Percentiles rank a stretch among this genome's conserved stretches.
Conservation (phyloP, 306 rosid species). For the Prinsepia uniflora region DNA sequence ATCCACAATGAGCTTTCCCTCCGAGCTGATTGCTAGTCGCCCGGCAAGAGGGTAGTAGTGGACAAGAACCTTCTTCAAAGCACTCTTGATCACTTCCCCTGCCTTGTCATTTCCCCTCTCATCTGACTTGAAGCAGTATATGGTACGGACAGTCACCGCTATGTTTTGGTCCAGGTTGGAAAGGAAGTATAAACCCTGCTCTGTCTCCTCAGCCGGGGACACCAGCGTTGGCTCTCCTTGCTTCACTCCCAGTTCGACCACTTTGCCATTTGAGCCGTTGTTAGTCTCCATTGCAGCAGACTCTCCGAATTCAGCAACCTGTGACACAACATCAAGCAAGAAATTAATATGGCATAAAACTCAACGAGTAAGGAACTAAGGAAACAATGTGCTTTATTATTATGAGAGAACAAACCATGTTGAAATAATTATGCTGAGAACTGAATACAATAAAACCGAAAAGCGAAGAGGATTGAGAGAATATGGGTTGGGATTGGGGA, state of each 20-base stretch:
- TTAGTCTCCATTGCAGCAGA: slow-evolving; percentile 30
- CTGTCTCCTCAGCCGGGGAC: slow-evolving; percentile 50
- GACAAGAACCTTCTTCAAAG: slow-evolving; percentile 63
- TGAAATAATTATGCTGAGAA: slow-evolving; percentile 15
- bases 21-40: slow-evolving; percentile 42
- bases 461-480: neutral
- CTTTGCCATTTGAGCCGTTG: slow-evolving; percentile 6
- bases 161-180: slow-evolving; percentile 75
- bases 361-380: neutral
- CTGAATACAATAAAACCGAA: slow-evolving; percentile 10
- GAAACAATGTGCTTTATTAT: neutral
- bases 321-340: neutral
- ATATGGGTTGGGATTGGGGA: neutral
- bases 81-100: slow-evolving; percentile 38
- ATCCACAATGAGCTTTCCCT: slow-evolving; percentile 69
- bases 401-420: slow-evolving; percentile 13
- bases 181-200: slow-evolving; percentile 53
- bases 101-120: slow-evolving; percentile 52
- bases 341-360: neutral
- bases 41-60: slow-evolving; percentile 71
- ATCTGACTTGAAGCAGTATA: slow-evolving; percentile 55
- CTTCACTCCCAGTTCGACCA: slow-evolving; percentile 33
- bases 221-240: slow-evolving; percentile 53
- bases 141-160: slow-evolving; percentile 54
- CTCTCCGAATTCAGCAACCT: slow-evolving; percentile 24